These are phyloP conservation scores for Arthrobotrys pseudoclavata DNA, from an alignment of 2,329 filamentous ascomycete species.

Conservation along the genomic window DNA sequence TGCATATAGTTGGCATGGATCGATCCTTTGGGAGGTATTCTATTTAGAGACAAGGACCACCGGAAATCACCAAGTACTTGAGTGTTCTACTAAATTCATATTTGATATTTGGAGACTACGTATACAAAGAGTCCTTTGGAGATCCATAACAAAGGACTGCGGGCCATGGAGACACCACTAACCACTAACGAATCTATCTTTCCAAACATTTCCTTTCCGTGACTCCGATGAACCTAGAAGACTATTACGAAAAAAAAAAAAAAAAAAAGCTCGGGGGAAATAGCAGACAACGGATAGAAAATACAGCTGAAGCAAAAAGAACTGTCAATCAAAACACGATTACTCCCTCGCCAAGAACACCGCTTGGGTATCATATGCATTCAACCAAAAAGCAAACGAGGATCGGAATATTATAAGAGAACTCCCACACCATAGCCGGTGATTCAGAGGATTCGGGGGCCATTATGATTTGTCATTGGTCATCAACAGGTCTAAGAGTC, in stretches of 20 bases:
- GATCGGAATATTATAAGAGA: constrained; percentile 24
- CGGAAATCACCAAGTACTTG: no score
- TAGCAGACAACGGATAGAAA: constrained; percentile 9
- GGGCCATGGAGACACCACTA: constrained; percentile 12
- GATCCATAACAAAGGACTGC: constrained; percentile 2
- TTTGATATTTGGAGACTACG: constrained; percentile 22
- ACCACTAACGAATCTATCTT: constrained; percentile 42
- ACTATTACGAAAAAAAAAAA: constrained; percentile 17
- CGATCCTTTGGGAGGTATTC: no score
- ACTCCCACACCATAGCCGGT: neutral
- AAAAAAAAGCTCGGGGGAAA: neutral
- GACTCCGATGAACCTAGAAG: constrained; percentile 46
- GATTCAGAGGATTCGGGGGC: neutral
- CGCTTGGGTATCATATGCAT: constrained; percentile 60
- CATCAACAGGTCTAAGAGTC: constrained; percentile 6
- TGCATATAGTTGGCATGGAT: neutral
- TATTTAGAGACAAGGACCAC: no score
- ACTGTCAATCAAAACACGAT: constrained; percentile 47
- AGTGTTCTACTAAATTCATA: neutral
- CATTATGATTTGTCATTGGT: neutral
- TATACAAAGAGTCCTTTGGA: constrained; percentile 19
- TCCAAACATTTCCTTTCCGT: constrained; percentile 44
- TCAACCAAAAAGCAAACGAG: constrained; percentile 52
- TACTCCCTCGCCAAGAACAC: constrained; percentile 57
- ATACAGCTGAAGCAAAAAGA: constrained; percentile 1